A percentile compares a stretch with the other conserved stretches of the same genome.
Evolutionary conservation across 208 protist genomes (phyloP).

Genomic region (Wallacemonas sp.): DNA sequence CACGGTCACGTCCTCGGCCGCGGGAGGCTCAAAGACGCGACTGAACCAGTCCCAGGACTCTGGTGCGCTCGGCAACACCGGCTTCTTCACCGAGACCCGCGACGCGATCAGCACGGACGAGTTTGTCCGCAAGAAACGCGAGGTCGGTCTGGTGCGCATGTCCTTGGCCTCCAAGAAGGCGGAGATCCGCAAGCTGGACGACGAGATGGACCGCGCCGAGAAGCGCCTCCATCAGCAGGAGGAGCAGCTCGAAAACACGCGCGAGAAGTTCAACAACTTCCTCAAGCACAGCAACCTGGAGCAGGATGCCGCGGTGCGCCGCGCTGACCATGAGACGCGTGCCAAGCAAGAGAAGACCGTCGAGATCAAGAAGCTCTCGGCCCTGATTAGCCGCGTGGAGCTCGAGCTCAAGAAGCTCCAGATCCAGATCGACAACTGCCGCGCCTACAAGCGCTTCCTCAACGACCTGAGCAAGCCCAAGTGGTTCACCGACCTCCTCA

Average conservation of each 20-base stretch:
- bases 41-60: too few relatives aligned
- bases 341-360: conserved; percentile 92
- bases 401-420: conserved; percentile 91
- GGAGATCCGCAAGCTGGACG: conserved; percentile 95
- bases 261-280: conserved; percentile 94
- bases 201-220: conserved; percentile 89
- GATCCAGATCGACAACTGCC: conserved; percentile 91
- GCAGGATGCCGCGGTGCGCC: conserved; percentile 94
- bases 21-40: too few relatives aligned
- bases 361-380: conserved; percentile 96
- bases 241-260: conserved; percentile 92
- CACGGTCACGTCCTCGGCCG: neutral
- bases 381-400: conserved; percentile 85
- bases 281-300: conserved; percentile 95
- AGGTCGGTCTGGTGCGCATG: conserved; percentile 96
- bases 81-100: conserved; percentile 36
- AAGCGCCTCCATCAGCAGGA: conserved; percentile 92
- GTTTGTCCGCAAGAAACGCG: conserved; percentile 94
- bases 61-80: neutral
- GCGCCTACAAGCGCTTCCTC: conserved; percentile 92
- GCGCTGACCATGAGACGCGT: conserved; percentile 91
- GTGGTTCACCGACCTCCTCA: conserved; percentile 85
- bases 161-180: conserved; percentile 92
- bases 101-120: conserved; percentile 90
- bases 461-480: conserved; percentile 86